Base-by-base conservation (phyloP, 805 yeast genomes). In the Spathaspora arborariae region DNA sequence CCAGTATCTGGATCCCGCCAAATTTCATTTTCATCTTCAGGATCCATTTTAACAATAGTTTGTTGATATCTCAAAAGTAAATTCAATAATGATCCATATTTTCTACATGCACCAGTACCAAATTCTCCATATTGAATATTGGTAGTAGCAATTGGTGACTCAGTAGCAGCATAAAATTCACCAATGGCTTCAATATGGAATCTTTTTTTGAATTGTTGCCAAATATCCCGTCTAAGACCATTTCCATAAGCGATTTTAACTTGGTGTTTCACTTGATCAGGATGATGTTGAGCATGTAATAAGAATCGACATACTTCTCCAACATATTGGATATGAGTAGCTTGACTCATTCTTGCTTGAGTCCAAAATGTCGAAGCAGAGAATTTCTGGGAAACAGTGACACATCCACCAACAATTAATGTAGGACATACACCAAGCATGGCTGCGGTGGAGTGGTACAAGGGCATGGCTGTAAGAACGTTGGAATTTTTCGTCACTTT, bases 221-320 rank as follows among this genome's bases (percentile, higher is more conserved):
- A 91, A 46, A 92, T 85, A 59, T 92, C 97, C 8, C 82, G 80
- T 56, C 97, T 79, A 54, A 91, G 71, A 0, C 98, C 98, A 64
- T 92, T 91, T 38, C 98, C 98, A 62, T 82, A 82, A 0, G 97
- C 97, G 38, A 83, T 79, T 37, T 68, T 66, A 9, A 87, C 82
- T 4, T 60, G 51, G 62, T 88, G 96, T 38, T 61, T 61, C 38
- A 67, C 62, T 59, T 88, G 95, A 58, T 79, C 84, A 9, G 87
- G 84, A 39, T 84, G 83, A 7, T 68, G 68, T 41, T 84, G 79
- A 1, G 89, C 69, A 54, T 84, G 81, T 51, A 87, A 65, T 49
- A 91, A 73, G 59, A 90, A 92, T 42, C 98, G 79, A 64, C 97
- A 88, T 26, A 89, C 90, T 65, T 91, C 98, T 15, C 98, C 98